These are phyloP conservation scores for Monosporozyma yasuniensis DNA, from an alignment of 805 yeast species.

Conservation along the genomic window DNA sequence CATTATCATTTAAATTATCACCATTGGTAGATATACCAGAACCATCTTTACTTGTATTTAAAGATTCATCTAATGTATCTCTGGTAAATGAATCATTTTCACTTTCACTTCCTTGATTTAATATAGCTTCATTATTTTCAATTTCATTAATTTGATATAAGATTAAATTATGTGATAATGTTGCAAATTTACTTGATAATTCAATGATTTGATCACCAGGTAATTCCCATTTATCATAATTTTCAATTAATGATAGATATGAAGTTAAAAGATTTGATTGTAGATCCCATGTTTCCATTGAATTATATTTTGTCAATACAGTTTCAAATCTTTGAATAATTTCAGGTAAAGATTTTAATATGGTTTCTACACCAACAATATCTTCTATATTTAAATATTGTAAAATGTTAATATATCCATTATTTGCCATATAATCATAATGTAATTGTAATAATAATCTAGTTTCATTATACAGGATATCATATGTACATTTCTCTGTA, in stretches of 20 bases:
- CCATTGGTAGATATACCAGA: slow-evolving; percentile 11
- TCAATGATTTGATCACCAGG: slow-evolving; percentile 13
- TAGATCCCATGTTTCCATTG: slow-evolving; percentile 27
- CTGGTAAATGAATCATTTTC: slow-evolving; percentile 2
- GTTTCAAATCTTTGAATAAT: slow-evolving; percentile 19
- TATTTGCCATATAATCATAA: slow-evolving; percentile 23
- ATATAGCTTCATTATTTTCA: not conserved
- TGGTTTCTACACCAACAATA: slow-evolving; percentile 9
- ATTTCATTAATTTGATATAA: slow-evolving; percentile 16
- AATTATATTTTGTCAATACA: slow-evolving; percentile 9
- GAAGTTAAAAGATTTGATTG: slow-evolving; percentile 25
- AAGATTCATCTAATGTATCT: not conserved
- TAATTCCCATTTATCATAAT: slow-evolving; percentile 6
- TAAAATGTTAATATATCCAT: slow-evolving; percentile 25
- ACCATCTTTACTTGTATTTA: slow-evolving; percentile 9
- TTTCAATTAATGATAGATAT: slow-evolving; percentile 19
- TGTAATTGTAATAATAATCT: slow-evolving; percentile 25
- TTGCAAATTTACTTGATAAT: slow-evolving; percentile 12
- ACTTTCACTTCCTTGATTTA: not conserved
- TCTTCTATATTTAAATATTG: slow-evolving; percentile 24
- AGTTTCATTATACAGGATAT: slow-evolving; percentile 25
- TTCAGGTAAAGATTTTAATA: slow-evolving; percentile 12
- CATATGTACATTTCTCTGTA: slow-evolving; percentile 29
- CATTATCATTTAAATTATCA: slow-evolving; percentile 2
- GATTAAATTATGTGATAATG: slow-evolving; percentile 12